Evolutionary conservation across 116 monocot genomes (phyloP), one percentile per base, ranked within the genome.

Genomic region (Phalaenopsis hybrid): DNA sequence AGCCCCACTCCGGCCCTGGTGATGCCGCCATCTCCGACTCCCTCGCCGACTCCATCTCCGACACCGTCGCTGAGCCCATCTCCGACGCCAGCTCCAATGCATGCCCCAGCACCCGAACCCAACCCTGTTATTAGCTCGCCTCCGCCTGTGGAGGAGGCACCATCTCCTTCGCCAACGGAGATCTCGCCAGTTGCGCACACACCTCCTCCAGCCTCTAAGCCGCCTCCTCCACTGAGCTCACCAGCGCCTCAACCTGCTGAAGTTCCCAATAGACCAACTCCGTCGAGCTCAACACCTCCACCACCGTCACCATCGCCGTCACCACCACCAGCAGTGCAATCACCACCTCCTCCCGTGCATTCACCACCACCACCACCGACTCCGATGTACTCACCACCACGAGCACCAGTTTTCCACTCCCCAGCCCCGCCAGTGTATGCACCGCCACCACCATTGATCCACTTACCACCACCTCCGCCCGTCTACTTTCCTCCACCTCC

Each of bases 401-500:
- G 57, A 12, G 16, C 46, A 12, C 7, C 78, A 6, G 5, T 44
- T 2, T 5, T 78, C 17, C 23, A 33, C 4, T 78, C 57, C 6
- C 78, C 58, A 13, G 75, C 81, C 2, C 44, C 75, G 31, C 41
- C 52, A 1, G 20, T 58, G 20, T 6, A 28, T 10, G 51, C 77
- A 9, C 51, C 46, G 1, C 48, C 77, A 45, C 46, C 46, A 3
- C 77, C 77, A 31, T 31, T 31, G 31, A 31, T 58, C 11, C 13
- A 25, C 23, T 77, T 51, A 8, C 51, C 46, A 4, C 46, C 77
- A 45, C 46, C 75, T 8, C 77, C 77, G 12, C 75, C 8, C 75
- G 78, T 78, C 55, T 0, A 78, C 51, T 78, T 55, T 0, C 78
- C 77, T 1, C 55, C 55, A 55, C 77, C 31, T 37, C 75, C 75